Evolutionary conservation across 2,329 filamentous ascomycete genomes (phyloP).

Genomic region (Fusarium oxysporum): DNA sequence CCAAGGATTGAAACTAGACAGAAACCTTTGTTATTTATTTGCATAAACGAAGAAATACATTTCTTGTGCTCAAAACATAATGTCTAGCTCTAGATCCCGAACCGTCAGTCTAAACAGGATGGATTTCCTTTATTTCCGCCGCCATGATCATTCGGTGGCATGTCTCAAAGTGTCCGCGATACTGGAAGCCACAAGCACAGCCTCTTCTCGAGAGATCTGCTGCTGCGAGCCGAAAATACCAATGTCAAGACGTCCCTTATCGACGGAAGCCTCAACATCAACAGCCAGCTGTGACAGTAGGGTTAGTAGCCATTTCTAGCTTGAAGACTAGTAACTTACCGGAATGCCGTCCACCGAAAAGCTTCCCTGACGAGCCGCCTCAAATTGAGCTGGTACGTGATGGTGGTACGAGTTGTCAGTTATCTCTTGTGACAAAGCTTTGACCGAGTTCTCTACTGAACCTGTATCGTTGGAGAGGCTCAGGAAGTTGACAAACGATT

Average conservation of each 20-base stretch:
- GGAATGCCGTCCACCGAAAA: slow-evolving; percentile 43
- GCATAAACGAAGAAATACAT: not conserved
- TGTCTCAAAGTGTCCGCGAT: slow-evolving; percentile 39
- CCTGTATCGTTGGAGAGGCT: slow-evolving; percentile 56
- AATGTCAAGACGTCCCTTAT: slow-evolving; percentile 49
- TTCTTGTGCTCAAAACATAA: not conserved
- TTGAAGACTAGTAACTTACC: slow-evolving; percentile 36
- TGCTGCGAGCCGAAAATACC: slow-evolving; percentile 55
- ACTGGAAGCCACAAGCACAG: slow-evolving; percentile 40
- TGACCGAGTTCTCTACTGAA: not conserved
- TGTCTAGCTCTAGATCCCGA: not conserved
- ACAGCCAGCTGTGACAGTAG: slow-evolving; percentile 49
- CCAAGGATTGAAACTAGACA: slow-evolving; percentile 8
- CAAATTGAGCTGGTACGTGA: not conserved
- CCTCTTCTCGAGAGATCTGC: slow-evolving; percentile 44
- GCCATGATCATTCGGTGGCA: not conserved
- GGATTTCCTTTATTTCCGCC: not conserved
- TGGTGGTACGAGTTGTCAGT: not conserved
- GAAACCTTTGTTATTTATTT: slow-evolving; percentile 1
- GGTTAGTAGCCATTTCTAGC: not conserved
- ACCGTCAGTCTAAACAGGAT: not conserved
- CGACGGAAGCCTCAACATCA: slow-evolving; percentile 56
- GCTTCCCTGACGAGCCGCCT: slow-evolving; percentile 39
- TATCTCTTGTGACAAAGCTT: not conserved
- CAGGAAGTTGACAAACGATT: slow-evolving; percentile 86